phyloP scores from a whole-genome alignment of 2,329 filamentous ascomycete genomes.

The Fusarium sp. region DNA sequence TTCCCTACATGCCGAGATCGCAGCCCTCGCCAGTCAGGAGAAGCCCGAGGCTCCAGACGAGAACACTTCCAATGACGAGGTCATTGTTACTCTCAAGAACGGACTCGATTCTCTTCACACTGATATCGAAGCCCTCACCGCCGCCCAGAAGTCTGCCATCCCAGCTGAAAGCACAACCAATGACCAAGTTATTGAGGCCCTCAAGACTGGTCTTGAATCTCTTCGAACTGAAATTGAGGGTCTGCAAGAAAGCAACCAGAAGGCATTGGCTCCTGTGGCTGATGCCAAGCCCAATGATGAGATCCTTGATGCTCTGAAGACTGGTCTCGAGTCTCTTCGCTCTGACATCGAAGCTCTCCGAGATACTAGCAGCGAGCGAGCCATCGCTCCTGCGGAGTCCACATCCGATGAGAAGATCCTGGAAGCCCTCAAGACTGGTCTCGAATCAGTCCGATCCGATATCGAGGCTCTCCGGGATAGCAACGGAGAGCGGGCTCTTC shows the following conservation, averaged over 20 bases:
- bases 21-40: constrained; percentile 69
- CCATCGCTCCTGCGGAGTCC: constrained; percentile 53
- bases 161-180: constrained; percentile 33
- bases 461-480: constrained; percentile 77
- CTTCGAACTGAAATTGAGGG: constrained; percentile 42
- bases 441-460: constrained; percentile 78
- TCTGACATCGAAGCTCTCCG: constrained; percentile 77
- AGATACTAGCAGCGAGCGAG: constrained; percentile 76
- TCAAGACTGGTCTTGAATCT: constrained; percentile 42
- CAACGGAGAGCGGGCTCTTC: constrained; percentile 61
- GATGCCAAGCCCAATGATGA: constrained; percentile 84
- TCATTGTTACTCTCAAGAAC: constrained; percentile 83
- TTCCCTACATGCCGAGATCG: constrained; percentile 75
- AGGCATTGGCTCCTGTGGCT: constrained; percentile 62
- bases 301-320: constrained; percentile 83
- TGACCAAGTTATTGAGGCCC: constrained; percentile 38
- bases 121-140: constrained; percentile 79
- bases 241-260: constrained; percentile 73
- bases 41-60: constrained; percentile 20
- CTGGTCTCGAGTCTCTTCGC: constrained; percentile 78
- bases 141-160: constrained; percentile 60
- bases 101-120: constrained; percentile 77
- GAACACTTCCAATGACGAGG: constrained; percentile 72
- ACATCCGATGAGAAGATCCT: constrained; percentile 76
- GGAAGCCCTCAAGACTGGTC: constrained; percentile 82